Percentiles rank a stretch among this genome's conserved stretches.
Evolutionary conservation across 2,329 filamentous ascomycete genomes (phyloP).

Genomic region (Alternaria dauci): DNA sequence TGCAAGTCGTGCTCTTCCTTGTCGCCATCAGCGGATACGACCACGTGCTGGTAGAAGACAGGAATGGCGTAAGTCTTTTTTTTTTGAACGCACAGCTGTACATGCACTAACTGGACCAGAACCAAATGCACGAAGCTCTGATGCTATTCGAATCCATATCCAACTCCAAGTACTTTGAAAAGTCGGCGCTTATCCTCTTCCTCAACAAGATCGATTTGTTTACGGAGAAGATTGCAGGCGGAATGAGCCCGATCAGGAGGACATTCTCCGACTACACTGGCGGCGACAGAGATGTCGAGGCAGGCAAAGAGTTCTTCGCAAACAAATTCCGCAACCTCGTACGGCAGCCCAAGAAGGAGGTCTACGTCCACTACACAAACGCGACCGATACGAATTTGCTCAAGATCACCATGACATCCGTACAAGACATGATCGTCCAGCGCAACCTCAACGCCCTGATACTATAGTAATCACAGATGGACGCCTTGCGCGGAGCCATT

Average conservation of each 20-base stretch:
- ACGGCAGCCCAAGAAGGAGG: slow-evolving; percentile 59
- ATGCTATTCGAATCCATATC: slow-evolving; percentile 64
- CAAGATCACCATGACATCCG: slow-evolving; percentile 62
- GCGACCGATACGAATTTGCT: slow-evolving; percentile 65
- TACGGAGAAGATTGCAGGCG: slow-evolving; percentile 58
- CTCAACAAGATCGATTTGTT: slow-evolving; percentile 64
- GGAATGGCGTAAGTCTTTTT: slow-evolving; percentile 78
- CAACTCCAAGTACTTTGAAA: slow-evolving; percentile 62
- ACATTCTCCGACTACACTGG: slow-evolving; percentile 61
- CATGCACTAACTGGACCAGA: slow-evolving; percentile 45
- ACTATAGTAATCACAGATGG: slow-evolving; percentile 37
- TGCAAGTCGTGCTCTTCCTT: slow-evolving; percentile 89
- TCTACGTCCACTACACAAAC: slow-evolving; percentile 63
- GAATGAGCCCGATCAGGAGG: slow-evolving; percentile 57
- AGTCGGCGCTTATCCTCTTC: slow-evolving; percentile 61
- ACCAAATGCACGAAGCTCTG: slow-evolving; percentile 64
- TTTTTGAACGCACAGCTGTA: background rate
- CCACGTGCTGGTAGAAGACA: slow-evolving; percentile 94
- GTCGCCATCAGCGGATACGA: slow-evolving; percentile 97
- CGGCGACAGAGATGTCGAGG: slow-evolving; percentile 55
- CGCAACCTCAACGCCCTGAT: slow-evolving; percentile 61
- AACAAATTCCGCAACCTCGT: slow-evolving; percentile 61
- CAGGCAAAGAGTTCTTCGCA: slow-evolving; percentile 60
- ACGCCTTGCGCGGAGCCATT: background rate
- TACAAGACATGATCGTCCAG: slow-evolving; percentile 64